A percentile compares a stretch with the other conserved stretches of the same genome.
phyloP scores from a whole-genome alignment of 495 filamentous ascomycete genomes.

The Entonaema liquescens region DNA sequence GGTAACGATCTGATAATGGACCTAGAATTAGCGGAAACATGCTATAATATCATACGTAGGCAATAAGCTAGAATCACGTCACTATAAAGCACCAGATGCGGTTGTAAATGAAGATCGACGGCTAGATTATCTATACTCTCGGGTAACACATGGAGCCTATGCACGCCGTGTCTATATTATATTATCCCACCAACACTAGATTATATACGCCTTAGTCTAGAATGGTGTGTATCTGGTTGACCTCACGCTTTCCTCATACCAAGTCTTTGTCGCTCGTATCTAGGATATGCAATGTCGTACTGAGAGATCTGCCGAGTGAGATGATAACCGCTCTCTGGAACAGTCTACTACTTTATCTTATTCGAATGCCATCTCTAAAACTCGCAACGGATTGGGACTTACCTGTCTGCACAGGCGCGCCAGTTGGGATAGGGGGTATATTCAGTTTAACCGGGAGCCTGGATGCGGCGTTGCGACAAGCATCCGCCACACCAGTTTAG shows the following conservation, averaged over 20 bases:
- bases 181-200: not conserved
- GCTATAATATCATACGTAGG: not conserved
- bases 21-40: too few relatives aligned
- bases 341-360: too few relatives aligned
- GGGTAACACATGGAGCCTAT: not conserved
- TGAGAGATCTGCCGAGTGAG: too few relatives aligned
- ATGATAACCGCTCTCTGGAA: too few relatives aligned
- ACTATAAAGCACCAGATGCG: not conserved
- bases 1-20: too few relatives aligned
- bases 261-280: too few relatives aligned
- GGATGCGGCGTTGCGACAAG: constrained; percentile 10
- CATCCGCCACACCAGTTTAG: constrained; percentile 1
- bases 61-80: not conserved
- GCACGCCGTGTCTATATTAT: not conserved
- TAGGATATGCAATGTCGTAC: too few relatives aligned
- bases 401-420: too few relatives aligned
- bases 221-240: not conserved
- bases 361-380: too few relatives aligned
- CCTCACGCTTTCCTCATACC: not conserved
- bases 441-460: constrained; percentile 35
- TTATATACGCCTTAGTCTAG: not conserved
- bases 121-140: not conserved
- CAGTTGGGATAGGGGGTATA: not conserved
- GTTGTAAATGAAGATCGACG: constrained; percentile 10
- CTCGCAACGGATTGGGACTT: too few relatives aligned